Evolutionary conservation across 495 filamentous ascomycete genomes (phyloP), one percentile per base, ranked within the genome.

Genomic region (Aspergillus sparsus): DNA sequence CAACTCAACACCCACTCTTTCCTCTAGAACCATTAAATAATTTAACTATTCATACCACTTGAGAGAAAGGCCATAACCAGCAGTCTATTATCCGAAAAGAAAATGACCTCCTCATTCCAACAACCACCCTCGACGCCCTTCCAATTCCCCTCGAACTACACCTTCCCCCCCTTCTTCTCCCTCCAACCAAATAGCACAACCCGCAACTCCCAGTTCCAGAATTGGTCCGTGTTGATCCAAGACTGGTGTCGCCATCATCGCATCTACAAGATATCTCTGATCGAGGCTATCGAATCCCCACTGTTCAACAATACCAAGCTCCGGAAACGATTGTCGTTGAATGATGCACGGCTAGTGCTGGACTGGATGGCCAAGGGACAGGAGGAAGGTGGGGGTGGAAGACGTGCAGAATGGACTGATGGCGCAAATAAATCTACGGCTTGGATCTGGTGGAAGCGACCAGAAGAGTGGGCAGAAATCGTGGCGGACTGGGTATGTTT

Each of bases 181-280:
- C 77, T 78, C 35, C 93, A 98, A 79, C 85, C 88, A 47, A 92
- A 92, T 79, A 79, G 78, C 63, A 77, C 80, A 33, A 96, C 91
- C 10, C 89, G 84, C 66, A 81, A 84, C 72, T 82, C 85, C 21
- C 94, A 98, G 71, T 85, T 92, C 53, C 73, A 80, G 36, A 90
- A 89, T 76, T 98, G 94, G 94, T 86, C 88, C 42, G 68, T 83
- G n/a, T 83, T 96, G 15, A 86, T 98, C 66, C 90, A 89, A 58
- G 66, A 86, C 66, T 98, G 94, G 87, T 92, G 90, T 72, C 83
- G 85, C 0, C 80, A 88, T 70, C 83, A 93, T 74, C 85, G 81
- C 42, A 69, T 89, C 66, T 95, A 83, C 79, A 82, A 83, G 34
- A 81, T 97, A 33, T 77, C 85, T 3, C 76, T 94, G 11, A 74